Percentiles rank a stretch among this genome's conserved stretches.
Evolutionary conservation across 2,329 filamentous ascomycete species (phyloP).

Genomic region (Penicillium polonicum): DNA sequence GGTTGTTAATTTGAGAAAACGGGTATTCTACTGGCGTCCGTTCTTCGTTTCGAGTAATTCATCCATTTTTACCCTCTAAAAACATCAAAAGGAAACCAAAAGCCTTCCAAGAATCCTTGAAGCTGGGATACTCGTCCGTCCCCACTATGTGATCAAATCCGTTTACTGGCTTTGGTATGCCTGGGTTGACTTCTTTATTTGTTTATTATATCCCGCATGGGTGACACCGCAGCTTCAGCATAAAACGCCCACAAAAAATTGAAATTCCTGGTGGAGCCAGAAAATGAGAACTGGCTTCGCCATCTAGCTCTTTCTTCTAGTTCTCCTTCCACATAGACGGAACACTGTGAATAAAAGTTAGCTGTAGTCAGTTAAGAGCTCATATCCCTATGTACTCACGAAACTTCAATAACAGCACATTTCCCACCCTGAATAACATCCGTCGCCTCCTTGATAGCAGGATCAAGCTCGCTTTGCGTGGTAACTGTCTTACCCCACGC

Average conservation of each 20-base stretch:
- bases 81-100: too few species aligned
- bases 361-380: neutral
- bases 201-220: neutral
- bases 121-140: too few species aligned
- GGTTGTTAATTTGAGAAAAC: too few species aligned
- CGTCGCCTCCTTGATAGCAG: slow-evolving; percentile 54
- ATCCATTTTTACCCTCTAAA: too few species aligned
- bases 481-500: slow-evolving; percentile 53
- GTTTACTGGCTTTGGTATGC: too few species aligned
- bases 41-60: too few species aligned
- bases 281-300: neutral
- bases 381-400: slow-evolving; percentile 9
- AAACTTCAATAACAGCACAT: slow-evolving; percentile 58
- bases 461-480: slow-evolving; percentile 53
- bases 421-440: slow-evolving; percentile 53
- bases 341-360: slow-evolving; percentile 10
- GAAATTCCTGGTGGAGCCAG: neutral
- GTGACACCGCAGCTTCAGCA: neutral
- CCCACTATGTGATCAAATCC: too few species aligned
- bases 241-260: neutral
- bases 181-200: too few species aligned
- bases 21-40: too few species aligned
- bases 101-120: too few species aligned
- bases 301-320: neutral
- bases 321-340: slow-evolving; percentile 22